phyloP scores from a whole-genome alignment of 2,329 filamentous ascomycete genomes.

The Zasmidium angulare region DNA sequence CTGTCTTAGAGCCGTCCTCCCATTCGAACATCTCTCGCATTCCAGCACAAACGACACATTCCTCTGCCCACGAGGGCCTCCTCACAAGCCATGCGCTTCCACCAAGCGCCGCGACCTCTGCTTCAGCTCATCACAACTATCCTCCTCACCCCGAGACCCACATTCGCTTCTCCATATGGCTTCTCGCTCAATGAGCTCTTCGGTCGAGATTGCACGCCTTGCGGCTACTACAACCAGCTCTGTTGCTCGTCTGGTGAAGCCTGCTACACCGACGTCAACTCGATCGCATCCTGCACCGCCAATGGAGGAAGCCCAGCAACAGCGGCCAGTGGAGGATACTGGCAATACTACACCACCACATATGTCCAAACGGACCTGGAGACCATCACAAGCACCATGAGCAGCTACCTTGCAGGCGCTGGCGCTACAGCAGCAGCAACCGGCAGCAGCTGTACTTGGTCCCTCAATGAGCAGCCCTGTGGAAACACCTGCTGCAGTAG shows the following conservation, averaged over 20 bases:
- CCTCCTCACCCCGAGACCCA: slow-evolving; percentile 26
- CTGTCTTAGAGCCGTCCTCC: background rate
- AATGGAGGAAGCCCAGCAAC: slow-evolving; percentile 19
- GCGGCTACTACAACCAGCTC: slow-evolving; percentile 53
- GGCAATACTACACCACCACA: slow-evolving; percentile 59
- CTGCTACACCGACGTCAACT: slow-evolving; percentile 51
- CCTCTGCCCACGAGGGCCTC: slow-evolving; percentile 4
- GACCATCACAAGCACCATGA: slow-evolving; percentile 55
- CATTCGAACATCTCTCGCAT: background rate
- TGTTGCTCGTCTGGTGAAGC: slow-evolving; percentile 49
- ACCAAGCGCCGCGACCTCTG: slow-evolving; percentile 25
- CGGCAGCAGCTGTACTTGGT: slow-evolving; percentile 45
- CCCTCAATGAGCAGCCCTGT: slow-evolving; percentile 58
- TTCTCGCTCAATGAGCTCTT: slow-evolving; percentile 37
- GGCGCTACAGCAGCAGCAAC: slow-evolving; percentile 28
- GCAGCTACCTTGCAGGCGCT: slow-evolving; percentile 40
- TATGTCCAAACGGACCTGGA: slow-evolving; percentile 56
- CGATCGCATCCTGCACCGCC: slow-evolving; percentile 49
- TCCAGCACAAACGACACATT: slow-evolving; percentile 1
- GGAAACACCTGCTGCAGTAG: slow-evolving; percentile 69
- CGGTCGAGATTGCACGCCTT: slow-evolving; percentile 40
- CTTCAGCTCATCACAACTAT: slow-evolving; percentile 31
- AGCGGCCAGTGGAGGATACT: slow-evolving; percentile 38
- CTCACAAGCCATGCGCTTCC: slow-evolving; percentile 25
- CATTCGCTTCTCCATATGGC: slow-evolving; percentile 30